Base-by-base conservation (phyloP, 768 basidiomycete species). In the Tulasnella calospora region DNA sequence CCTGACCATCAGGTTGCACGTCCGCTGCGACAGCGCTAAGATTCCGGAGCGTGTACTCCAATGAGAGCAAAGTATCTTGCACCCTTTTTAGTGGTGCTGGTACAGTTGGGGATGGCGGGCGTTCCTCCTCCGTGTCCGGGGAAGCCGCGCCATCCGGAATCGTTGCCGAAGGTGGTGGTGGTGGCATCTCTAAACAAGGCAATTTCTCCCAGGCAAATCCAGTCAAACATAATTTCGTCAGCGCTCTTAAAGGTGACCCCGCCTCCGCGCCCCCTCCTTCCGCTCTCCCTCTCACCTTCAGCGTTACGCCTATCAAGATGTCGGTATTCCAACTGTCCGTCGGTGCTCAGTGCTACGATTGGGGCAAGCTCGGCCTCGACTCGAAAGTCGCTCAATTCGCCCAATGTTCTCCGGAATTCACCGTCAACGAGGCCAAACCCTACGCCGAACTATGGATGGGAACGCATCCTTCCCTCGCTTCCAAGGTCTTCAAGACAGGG, bases 401-500 rank as follows among this genome's bases (percentile, higher is more conserved):
- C 27, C 88, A 89, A 67, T 87, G 86, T 71, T 84, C 93, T 4
- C 88, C 91, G 5, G 89, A 87, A 9, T 95, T 96, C 84, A 81
- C 83, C 15, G 86, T 95, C 74, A 90, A 95, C 80, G 89, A 92
- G 81, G 84, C 86, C 27, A 87, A 89, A 79, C 94, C 95, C 3
- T 99, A 99, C 83, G 97, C 98, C 36, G 97, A 99, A 96, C 86
- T 99, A 67, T 99, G 98, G 98, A 99, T 99, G 97, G 98, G 98
- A 13, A 99, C 98, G 0, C 98, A 99, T 82, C 88, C 93, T 2
- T 93, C 87, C 46, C 88, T 91, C 10, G 92, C 92, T 0, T 91
- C 92, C 8, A 85, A 84, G 9, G 83, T 89, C 27, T 78, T 86
- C 15, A 88, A 89, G 21, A 88, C 89, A 13, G 84, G 85, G 41